phyloP scores from a whole-genome alignment of 2,329 filamentous ascomycete species.

The Cercospora brassicicola region DNA sequence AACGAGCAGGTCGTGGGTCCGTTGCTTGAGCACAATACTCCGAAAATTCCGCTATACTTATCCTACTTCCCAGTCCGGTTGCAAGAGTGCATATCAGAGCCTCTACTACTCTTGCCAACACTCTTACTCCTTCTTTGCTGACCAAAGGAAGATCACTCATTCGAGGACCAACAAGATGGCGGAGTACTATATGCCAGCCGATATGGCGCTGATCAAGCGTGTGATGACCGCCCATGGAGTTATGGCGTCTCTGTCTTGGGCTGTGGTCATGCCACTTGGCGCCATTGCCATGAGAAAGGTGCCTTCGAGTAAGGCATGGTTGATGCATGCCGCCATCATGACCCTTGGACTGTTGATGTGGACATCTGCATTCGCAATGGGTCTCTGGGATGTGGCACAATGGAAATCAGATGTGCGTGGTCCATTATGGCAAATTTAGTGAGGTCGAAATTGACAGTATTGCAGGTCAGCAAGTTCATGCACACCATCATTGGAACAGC shows the following conservation, averaged over 20 bases:
- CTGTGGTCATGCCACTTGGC: conserved; percentile 47
- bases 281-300: conserved; percentile 47
- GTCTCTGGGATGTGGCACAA: conserved; percentile 48
- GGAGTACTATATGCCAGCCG: neutral
- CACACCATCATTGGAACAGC: conserved; percentile 13
- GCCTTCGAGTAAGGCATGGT: conserved; percentile 46
- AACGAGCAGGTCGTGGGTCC: neutral
- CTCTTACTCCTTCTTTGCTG: neutral
- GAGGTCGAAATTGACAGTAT: neutral
- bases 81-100: neutral
- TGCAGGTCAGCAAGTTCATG: conserved; percentile 31
- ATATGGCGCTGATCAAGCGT: neutral
- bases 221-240: conserved; percentile 41
- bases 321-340: conserved; percentile 50
- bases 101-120: neutral
- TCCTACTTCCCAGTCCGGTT: neutral
- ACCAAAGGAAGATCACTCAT: neutral
- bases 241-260: conserved; percentile 47
- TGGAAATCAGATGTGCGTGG: conserved; percentile 6
- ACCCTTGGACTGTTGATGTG: conserved; percentile 50
- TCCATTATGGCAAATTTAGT: neutral
- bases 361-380: conserved; percentile 53
- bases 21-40: neutral
- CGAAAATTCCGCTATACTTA: neutral
- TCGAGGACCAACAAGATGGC: neutral